Percentiles rank a stretch among this genome's conserved stretches.
These are phyloP conservation scores for Xylaria curta DNA, from an alignment of 495 filamentous ascomycete species.

Conservation along the genomic window DNA sequence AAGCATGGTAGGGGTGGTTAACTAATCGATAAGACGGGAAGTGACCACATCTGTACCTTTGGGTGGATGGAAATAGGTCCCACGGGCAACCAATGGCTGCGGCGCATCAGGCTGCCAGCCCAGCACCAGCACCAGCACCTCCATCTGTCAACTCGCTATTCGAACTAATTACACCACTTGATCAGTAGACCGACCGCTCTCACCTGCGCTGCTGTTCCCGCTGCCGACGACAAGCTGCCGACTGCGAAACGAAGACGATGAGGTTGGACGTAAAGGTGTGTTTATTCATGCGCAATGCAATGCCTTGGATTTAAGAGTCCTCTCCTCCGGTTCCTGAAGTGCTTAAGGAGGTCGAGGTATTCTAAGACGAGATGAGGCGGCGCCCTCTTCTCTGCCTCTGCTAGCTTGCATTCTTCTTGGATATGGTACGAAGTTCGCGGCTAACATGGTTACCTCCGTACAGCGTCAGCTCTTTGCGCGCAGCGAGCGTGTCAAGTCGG, in stretches of 20 bases:
- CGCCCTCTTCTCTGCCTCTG: constrained; percentile 29
- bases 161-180: constrained; percentile 3
- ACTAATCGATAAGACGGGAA: constrained; percentile 23
- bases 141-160: constrained; percentile 24
- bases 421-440: constrained; percentile 24
- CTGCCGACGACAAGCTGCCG: neutral
- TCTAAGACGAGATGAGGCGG: constrained; percentile 18
- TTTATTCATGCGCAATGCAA: constrained; percentile 36
- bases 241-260: constrained; percentile 55
- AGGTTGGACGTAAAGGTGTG: constrained; percentile 90
- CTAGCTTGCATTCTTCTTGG: constrained; percentile 2
- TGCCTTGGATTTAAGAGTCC: neutral
- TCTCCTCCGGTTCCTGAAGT: constrained; percentile 20
- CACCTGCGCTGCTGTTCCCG: neutral
- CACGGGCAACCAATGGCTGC: neutral
- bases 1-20: neutral
- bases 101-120: constrained; percentile 18
- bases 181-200: constrained; percentile 19
- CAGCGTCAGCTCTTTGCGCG: constrained; percentile 82
- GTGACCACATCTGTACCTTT: constrained; percentile 23
- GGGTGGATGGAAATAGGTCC: constrained; percentile 18
- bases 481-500: constrained; percentile 93
- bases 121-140: constrained; percentile 19
- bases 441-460: constrained; percentile 47
- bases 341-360: neutral